Percentiles rank a stretch among this genome's conserved stretches.
Evolutionary conservation across 768 basidiomycete species (phyloP).

Genomic region (Lentinus tigrinus): DNA sequence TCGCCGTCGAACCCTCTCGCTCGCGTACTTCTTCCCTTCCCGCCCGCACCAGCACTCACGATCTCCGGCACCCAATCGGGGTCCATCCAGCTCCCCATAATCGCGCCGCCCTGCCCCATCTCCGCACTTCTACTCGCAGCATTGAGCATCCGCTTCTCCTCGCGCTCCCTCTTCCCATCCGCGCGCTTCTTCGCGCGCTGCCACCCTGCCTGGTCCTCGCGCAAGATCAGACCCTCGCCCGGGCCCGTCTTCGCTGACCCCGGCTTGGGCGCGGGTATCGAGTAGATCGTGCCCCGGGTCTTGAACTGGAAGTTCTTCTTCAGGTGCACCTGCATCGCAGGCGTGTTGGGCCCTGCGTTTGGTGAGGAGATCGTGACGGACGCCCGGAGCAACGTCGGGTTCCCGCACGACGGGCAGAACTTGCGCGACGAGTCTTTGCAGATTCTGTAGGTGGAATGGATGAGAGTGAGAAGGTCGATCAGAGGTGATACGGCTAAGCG

Average conservation of each 20-base stretch:
- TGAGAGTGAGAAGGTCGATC: background rate
- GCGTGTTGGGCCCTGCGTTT: constrained; percentile 55
- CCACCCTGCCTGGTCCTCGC: constrained; percentile 93
- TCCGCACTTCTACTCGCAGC: constrained; percentile 45
- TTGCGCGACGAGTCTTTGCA: constrained; percentile 94
- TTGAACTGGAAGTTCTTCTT: constrained; percentile 96
- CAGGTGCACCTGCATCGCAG: constrained; percentile 84
- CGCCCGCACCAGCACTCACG: constrained; percentile 60
- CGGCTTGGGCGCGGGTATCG: constrained; percentile 87
- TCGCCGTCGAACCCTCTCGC: constrained; percentile 55
- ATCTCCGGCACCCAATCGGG: constrained; percentile 93
- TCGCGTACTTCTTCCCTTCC: constrained; percentile 63
- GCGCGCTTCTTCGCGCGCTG: constrained; percentile 76
- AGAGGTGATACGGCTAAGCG: background rate
- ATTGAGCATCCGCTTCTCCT: constrained; percentile 74
- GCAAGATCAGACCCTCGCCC: constrained; percentile 80
- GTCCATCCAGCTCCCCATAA: constrained; percentile 86
- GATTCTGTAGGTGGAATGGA: constrained; percentile 53
- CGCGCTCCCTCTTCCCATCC: constrained; percentile 71
- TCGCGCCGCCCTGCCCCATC: constrained; percentile 48
- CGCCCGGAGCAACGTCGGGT: constrained; percentile 84
- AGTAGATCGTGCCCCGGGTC: constrained; percentile 86
- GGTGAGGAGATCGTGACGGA: constrained; percentile 84
- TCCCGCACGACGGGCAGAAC: constrained; percentile 98
- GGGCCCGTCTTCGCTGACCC: constrained; percentile 83